These are phyloP conservation scores for Ogataea polymorpha DNA, from an alignment of 805 yeast species.

Conservation along the genomic window DNA sequence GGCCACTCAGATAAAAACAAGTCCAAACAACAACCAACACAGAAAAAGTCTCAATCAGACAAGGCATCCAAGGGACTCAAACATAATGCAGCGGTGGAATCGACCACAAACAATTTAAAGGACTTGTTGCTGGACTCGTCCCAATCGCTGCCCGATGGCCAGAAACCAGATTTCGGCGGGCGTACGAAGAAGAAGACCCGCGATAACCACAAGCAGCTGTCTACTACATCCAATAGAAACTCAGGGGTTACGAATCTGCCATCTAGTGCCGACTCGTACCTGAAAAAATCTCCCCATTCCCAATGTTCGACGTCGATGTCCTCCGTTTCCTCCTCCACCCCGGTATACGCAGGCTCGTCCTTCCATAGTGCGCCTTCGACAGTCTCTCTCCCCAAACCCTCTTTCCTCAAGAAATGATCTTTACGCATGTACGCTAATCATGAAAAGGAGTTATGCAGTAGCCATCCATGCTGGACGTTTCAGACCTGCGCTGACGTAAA, in stretches of 20 bases:
- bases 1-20: constrained; percentile 20
- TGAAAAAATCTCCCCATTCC: constrained; percentile 10
- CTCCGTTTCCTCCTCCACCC: constrained; percentile 13
- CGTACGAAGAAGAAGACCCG: constrained; percentile 7
- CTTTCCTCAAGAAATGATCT: constrained; percentile 35
- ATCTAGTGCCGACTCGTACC: constrained; percentile 16
- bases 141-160: constrained; percentile 22
- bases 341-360: constrained; percentile 53
- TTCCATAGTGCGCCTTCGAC: constrained; percentile 58
- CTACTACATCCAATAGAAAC: constrained; percentile 17
- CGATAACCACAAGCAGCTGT: neutral
- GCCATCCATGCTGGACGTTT: neutral
- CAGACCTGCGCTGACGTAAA: constrained; percentile 2
- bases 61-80: constrained; percentile 16
- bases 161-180: constrained; percentile 22
- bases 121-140: constrained; percentile 17
- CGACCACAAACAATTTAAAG: constrained; percentile 23
- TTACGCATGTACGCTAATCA: constrained; percentile 10
- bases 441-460: neutral
- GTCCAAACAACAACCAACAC: constrained; percentile 14
- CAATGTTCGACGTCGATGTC: constrained; percentile 15
- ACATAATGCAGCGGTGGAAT: constrained; percentile 19
- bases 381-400: constrained; percentile 52
- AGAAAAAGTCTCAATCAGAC: constrained; percentile 10
- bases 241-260: constrained; percentile 16